Conservation (phyloP, 345 rosid species). For the Odontarrhena argentea region DNA sequence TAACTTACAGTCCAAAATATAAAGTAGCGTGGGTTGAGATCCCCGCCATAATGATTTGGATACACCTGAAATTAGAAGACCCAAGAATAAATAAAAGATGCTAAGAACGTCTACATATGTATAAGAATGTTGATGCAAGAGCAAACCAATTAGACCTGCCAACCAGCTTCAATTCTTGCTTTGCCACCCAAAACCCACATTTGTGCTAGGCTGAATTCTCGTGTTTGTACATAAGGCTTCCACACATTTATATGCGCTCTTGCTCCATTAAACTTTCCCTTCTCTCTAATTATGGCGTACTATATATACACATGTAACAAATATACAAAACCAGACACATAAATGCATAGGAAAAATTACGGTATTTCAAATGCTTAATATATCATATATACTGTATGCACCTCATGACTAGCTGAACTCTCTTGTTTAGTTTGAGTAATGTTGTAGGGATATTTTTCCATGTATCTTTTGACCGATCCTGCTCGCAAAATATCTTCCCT, state of each 20-base stretch:
- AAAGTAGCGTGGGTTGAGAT: too few relatives aligned
- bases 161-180: slow-evolving; percentile 16
- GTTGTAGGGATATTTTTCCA: neutral
- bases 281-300: neutral
- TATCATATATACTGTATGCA: neutral
- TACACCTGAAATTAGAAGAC: too few relatives aligned
- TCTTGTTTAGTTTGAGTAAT: neutral
- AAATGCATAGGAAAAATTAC: neutral
- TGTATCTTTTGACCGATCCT: neutral
- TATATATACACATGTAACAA: neutral
- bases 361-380: neutral
- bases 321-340: neutral
- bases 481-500: slow-evolving; percentile 21
- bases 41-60: too few relatives aligned
- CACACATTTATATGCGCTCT: neutral
- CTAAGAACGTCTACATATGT: too few relatives aligned
- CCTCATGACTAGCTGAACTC: neutral
- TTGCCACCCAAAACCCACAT: neutral
- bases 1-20: too few relatives aligned
- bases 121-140: too few relatives aligned
- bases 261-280: slow-evolving; percentile 6
- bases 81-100: too few relatives aligned
- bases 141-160: slow-evolving; percentile 19
- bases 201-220: slow-evolving; percentile 27
- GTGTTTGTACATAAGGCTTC: slow-evolving; percentile 7